Conservation (phyloP, 2,329 filamentous ascomycete genomes). For the Sarocladium kiliense region DNA sequence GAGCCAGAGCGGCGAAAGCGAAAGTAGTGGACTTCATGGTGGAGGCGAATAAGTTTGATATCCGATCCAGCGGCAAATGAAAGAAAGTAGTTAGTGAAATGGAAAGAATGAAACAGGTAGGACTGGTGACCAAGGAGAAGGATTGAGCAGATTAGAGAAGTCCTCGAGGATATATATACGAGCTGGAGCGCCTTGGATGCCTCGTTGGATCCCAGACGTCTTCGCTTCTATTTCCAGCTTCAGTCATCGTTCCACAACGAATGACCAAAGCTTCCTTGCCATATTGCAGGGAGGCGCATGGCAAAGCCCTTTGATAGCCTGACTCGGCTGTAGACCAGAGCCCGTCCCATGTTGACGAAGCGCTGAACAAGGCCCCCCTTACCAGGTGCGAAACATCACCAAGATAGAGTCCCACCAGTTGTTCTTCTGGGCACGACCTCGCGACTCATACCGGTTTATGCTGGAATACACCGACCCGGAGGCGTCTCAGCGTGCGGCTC, state of each 20-base stretch:
- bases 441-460: background rate
- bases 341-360: conserved; percentile 4
- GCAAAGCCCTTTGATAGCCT: background rate
- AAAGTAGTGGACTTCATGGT: conserved; percentile 17
- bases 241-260: background rate
- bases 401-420: background rate
- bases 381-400: conserved; percentile 3
- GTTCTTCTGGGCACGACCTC: background rate
- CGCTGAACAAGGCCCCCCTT: background rate
- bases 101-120: background rate
- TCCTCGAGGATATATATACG: background rate
- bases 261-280: background rate
- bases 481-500: too few relatives aligned
- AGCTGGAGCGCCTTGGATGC: background rate
- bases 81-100: conserved; percentile 4
- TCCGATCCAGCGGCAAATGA: conserved; percentile 8
- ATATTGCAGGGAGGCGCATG: background rate
- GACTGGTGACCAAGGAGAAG: background rate
- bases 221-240: background rate
- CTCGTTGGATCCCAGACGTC: background rate
- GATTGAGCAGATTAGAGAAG: conserved; percentile 5
- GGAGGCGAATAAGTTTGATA: conserved; percentile 3
- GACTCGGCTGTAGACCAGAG: background rate
- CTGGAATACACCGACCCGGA: too few relatives aligned
- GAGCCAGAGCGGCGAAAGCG: conserved; percentile 15